A percentile compares a stretch with the other conserved stretches of the same genome.
These are phyloP conservation scores for Colletotrichum echinochloae DNA, from an alignment of 2,329 filamentous ascomycete genomes.

Conservation along the genomic window DNA sequence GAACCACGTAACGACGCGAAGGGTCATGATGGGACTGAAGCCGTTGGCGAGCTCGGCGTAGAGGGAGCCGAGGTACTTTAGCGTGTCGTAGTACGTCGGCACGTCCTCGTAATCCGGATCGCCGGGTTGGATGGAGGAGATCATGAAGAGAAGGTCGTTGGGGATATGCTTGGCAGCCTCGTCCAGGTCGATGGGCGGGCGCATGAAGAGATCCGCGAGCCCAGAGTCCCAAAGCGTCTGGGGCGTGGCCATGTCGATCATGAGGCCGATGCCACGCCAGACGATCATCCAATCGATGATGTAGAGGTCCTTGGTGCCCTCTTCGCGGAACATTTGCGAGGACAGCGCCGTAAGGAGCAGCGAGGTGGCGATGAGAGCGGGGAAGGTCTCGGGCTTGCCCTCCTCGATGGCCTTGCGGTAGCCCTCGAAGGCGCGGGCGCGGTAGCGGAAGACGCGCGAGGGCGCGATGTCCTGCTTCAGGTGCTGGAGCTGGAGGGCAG, in stretches of 20 bases:
- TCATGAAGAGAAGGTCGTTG: constrained; percentile 61
- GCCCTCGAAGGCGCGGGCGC: constrained; percentile 62
- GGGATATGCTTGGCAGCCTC: constrained; percentile 57
- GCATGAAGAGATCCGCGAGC: constrained; percentile 60
- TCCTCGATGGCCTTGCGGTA: constrained; percentile 64
- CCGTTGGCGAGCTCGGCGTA: constrained; percentile 62
- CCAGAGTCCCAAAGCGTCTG: constrained; percentile 54
- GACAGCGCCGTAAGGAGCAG: constrained; percentile 64
- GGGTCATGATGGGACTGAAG: constrained; percentile 57
- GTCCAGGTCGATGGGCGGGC: constrained; percentile 61
- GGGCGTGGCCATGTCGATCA: constrained; percentile 56
- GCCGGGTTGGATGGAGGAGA: constrained; percentile 56
- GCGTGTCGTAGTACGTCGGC: constrained; percentile 58
- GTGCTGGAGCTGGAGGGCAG: constrained; percentile 62
- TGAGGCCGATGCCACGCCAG: constrained; percentile 65
- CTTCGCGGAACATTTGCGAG: constrained; percentile 63
- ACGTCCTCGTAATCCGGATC: constrained; percentile 57
- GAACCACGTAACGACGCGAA: constrained; percentile 66
- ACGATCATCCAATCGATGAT: constrained; percentile 68
- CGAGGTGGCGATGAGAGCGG: constrained; percentile 64
- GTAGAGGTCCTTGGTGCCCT: constrained; percentile 58
- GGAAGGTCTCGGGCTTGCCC: constrained; percentile 58
- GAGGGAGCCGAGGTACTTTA: constrained; percentile 64
- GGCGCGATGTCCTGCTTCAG: constrained; percentile 54
- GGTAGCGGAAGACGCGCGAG: constrained; percentile 57